phyloP scores from a whole-genome alignment of 2,329 filamentous ascomycete genomes.

The Microcera coccophila region DNA sequence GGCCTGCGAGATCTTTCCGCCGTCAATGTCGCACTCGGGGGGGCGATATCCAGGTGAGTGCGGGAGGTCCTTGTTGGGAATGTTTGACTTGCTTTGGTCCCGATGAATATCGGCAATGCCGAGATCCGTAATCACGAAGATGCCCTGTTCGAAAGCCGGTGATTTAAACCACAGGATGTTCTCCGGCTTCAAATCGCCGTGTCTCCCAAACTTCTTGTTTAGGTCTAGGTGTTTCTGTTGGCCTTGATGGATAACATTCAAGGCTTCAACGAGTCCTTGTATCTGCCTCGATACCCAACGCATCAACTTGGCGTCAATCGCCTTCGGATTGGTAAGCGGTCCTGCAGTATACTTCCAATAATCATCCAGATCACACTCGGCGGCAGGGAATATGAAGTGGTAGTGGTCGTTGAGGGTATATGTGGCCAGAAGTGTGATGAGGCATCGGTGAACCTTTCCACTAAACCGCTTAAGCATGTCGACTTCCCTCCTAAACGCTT shows the following conservation, averaged over 20 bases:
- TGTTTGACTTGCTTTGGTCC: conserved; percentile 10
- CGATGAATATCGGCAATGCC: conserved; percentile 4
- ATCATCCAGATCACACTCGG: background rate
- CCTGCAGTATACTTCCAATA: background rate
- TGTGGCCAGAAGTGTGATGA: conserved; percentile 6
- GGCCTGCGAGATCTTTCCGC: conserved; percentile 1
- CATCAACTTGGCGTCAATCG: fast-evolving
- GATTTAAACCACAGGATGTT: conserved; percentile 9
- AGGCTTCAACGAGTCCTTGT: conserved; percentile 4
- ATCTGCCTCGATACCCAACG: conserved; percentile 4
- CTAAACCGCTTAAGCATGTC: conserved; percentile 5
- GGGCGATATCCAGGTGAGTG: conserved; percentile 6
- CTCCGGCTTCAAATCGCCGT: too few species aligned
- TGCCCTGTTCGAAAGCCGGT: background rate
- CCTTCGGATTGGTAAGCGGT: background rate
- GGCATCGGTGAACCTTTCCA: conserved; percentile 1
- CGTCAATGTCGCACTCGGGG: conserved; percentile 7
- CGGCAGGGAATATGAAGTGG: conserved; percentile 9
- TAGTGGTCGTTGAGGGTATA: background rate
- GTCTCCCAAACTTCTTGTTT: background rate
- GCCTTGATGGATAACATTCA: conserved; percentile 10
- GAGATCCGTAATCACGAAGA: conserved; percentile 8
- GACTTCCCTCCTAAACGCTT: background rate
- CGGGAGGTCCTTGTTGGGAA: conserved; percentile 4
- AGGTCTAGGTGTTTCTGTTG: background rate